Percentiles rank a stretch among this genome's conserved stretches.
These are phyloP conservation scores for Metschnikowia continentalis DNA, from an alignment of 805 yeast species.

Conservation along the genomic window DNA sequence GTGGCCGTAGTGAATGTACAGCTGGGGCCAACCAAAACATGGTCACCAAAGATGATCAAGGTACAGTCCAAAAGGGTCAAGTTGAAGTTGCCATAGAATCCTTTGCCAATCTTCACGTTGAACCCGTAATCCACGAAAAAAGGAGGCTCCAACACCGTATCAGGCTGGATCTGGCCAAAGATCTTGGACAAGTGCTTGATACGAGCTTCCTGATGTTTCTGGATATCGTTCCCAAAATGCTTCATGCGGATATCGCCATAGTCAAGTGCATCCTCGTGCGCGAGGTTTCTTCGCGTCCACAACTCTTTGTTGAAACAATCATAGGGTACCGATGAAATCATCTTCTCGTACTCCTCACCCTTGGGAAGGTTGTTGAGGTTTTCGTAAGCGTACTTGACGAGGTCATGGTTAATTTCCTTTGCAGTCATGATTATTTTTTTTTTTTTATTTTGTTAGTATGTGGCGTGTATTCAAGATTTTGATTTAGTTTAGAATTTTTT, in stretches of 20 bases:
- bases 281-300: constrained; percentile 23
- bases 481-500: no score
- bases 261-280: constrained; percentile 36
- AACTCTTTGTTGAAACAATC: constrained; percentile 29
- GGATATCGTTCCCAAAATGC: constrained; percentile 26
- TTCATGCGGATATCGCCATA: constrained; percentile 30
- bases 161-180: constrained; percentile 46
- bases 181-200: constrained; percentile 31
- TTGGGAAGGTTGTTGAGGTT: constrained; percentile 32
- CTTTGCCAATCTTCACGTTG: constrained; percentile 54
- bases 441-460: no score
- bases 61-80: constrained; percentile 54
- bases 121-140: constrained; percentile 63
- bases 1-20: constrained; percentile 58
- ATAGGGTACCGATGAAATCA: constrained; percentile 53
- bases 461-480: no score
- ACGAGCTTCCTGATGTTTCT: constrained; percentile 34
- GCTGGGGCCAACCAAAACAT: constrained; percentile 61
- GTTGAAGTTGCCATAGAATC: constrained; percentile 59
- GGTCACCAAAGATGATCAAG: constrained; percentile 55
- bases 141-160: constrained; percentile 52
- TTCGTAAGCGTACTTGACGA: constrained; percentile 32
- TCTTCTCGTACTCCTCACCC: constrained; percentile 47
- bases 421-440: neutral
- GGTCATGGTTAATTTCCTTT: constrained; percentile 24